These are phyloP conservation scores for Hericium coralloides DNA, from an alignment of 768 basidiomycete genomes.

Conservation along the genomic window DNA sequence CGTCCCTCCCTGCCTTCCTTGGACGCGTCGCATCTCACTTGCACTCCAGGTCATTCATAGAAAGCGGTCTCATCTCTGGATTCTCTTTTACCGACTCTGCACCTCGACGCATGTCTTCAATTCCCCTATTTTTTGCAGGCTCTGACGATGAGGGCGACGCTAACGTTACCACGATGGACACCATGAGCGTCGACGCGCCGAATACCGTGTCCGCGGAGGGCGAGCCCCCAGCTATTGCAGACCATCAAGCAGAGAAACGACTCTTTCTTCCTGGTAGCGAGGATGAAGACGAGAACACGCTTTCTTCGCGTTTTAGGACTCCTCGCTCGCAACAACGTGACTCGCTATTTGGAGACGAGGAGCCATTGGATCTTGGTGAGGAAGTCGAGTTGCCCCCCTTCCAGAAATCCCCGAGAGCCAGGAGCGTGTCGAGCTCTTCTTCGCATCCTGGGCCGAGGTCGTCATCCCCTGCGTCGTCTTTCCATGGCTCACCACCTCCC, in stretches of 20 bases:
- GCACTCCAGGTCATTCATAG: background rate
- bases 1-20: conserved; percentile 17
- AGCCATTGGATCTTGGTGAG: conserved; percentile 6
- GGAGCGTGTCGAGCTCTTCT: conserved; percentile 12
- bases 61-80: background rate
- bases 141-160: conserved; percentile 40
- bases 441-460: conserved; percentile 21
- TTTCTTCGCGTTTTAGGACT: conserved; percentile 5
- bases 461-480: conserved; percentile 17
- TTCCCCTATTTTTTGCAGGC: conserved; percentile 47
- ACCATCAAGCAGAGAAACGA: conserved; percentile 14
- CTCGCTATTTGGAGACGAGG: background rate
- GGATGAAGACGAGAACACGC: conserved; percentile 27
- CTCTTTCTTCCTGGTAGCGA: conserved; percentile 37
- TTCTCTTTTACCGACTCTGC: background rate
- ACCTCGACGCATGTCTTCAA: conserved; percentile 16
- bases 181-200: too few relatives aligned
- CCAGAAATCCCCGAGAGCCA: background rate
- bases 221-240: too few relatives aligned
- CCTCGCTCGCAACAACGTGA: background rate
- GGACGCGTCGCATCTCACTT: conserved; percentile 25
- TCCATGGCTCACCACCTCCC: conserved; percentile 24
- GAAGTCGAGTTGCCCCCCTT: background rate
- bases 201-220: too few relatives aligned
- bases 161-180: background rate